These are phyloP conservation scores for Rickenella mellea DNA, from an alignment of 768 basidiomycete species.

Conservation along the genomic window DNA sequence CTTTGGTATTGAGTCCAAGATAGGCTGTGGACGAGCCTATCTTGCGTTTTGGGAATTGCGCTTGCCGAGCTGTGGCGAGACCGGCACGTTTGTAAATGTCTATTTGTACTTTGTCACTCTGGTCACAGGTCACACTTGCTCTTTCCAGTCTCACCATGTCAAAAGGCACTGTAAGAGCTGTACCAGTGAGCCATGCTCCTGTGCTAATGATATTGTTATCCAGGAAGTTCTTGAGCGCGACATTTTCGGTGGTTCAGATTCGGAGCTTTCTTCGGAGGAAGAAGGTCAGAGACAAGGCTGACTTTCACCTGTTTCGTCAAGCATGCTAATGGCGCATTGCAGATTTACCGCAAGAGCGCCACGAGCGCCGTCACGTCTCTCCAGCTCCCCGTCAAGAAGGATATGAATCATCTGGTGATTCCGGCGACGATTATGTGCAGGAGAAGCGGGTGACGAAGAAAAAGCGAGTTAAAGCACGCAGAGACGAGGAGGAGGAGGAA, in stretches of 20 bases:
- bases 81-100: no score
- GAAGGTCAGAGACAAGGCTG: constrained; percentile 38
- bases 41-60: no score
- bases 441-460: constrained; percentile 15
- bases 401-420: constrained; percentile 29
- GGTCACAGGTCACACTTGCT: no score
- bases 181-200: no score
- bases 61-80: no score
- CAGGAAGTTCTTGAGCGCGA: constrained; percentile 46
- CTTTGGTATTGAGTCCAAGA: no score
- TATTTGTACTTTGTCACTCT: no score
- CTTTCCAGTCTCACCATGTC: no score
- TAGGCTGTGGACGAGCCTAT: no score
- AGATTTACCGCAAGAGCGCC: constrained; percentile 36
- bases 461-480: constrained; percentile 19
- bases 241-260: constrained; percentile 78
- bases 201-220: no score
- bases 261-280: constrained; percentile 73
- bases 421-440: constrained; percentile 45
- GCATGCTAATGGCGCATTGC: constrained; percentile 5
- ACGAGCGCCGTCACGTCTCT: constrained; percentile 22
- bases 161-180: no score
- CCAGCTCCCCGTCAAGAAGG: constrained; percentile 24
- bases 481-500: constrained; percentile 19
- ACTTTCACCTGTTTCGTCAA: constrained; percentile 8